Base-by-base conservation (phyloP, 768 basidiomycete genomes). In the Polyporus arcularius region DNA sequence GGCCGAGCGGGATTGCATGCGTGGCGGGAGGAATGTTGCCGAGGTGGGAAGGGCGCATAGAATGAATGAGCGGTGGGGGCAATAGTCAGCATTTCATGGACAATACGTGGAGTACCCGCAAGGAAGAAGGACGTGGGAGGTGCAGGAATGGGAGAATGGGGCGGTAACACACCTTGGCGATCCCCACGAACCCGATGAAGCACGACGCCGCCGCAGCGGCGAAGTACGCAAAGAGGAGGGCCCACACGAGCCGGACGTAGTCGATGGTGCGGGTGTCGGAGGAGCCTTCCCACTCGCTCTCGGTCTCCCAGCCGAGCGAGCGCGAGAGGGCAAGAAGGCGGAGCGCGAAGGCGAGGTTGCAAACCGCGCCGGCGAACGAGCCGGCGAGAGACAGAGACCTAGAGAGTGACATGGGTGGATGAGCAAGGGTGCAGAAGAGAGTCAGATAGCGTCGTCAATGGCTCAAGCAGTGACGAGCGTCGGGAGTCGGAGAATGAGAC, bases 181-280 rank as follows among this genome's bases (percentile, higher is more conserved):
- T 82, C n/a, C 91, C 91, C 14, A 78, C 71, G 55, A 92, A 75
- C 18, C 91, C 91, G 1, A 90, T 75, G 6, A 80, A 72, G 64
- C 83, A 88, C 8, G 90, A 86, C 11, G 82, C 72, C 0, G 87
- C 82, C 7, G 88, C 86, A 0, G 85, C 81, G 7, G 81, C 76
- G 67, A 92, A 88, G 72, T 93, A 91, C 21, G 82, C 73, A 31
- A 80, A 83, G 32, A 89, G 77, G 46, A 92, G 78, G 10, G 76
- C 85, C 75, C 87, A 90, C 30, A 90, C 68, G 54, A 82, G 71
- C 40, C 75, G 70, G n/a, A 79, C 73, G 31, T 73, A 74, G 54
- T 82, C 78, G 58, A 74, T 73, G 16, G 72, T 73, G 69, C 80
- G 73, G 4, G 74, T 71, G 61, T 78, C 77, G 10, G 71, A 65